Conservation (phyloP, 176 grass and related monocot species). For the Eragrostis curvula region DNA sequence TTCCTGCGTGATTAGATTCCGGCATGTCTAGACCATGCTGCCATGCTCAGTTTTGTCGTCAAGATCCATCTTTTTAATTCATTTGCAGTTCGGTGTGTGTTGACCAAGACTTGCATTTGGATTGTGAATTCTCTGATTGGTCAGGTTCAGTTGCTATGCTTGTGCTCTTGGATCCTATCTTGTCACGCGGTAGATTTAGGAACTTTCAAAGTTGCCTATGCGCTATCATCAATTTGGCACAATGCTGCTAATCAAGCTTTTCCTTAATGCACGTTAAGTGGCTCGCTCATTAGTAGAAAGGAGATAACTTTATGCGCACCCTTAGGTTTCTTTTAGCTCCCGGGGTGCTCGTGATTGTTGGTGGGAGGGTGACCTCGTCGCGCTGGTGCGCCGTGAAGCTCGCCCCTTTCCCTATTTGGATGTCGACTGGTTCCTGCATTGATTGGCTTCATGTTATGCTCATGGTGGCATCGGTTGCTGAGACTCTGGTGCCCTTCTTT, state of each 20-base stretch:
- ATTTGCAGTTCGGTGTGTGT: conserved; percentile 40
- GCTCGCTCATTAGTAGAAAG: conserved; percentile 39
- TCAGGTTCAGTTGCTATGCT: neutral
- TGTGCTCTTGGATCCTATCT: conserved; percentile 32
- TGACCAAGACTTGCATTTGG: conserved; percentile 43
- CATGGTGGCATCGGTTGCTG: conserved; percentile 33
- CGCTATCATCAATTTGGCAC: conserved; percentile 18
- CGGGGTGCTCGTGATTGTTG: conserved; percentile 50
- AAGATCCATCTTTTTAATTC: conserved; percentile 56
- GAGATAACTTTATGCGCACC: neutral
- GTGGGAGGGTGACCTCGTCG: conserved; percentile 35
- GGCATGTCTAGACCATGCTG: conserved; percentile 42
- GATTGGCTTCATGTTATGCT: conserved; percentile 29
- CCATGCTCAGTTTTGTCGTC: conserved; percentile 51
- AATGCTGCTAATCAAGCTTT: conserved; percentile 46
- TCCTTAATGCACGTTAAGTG: conserved; percentile 33
- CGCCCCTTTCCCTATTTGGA: conserved; percentile 19
- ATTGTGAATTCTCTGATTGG: conserved; percentile 35
- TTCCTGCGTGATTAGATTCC: conserved; percentile 38
- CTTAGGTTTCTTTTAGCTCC: conserved; percentile 42
- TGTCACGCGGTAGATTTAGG: conserved; percentile 5
- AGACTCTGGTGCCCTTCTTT: conserved; percentile 9
- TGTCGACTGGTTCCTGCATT: conserved; percentile 49
- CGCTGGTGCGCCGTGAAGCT: neutral
- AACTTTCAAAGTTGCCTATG: conserved; percentile 8